These are phyloP conservation scores for Mimosa pudica DNA, from an alignment of 306 rosid genomes.

Conservation along the genomic window DNA sequence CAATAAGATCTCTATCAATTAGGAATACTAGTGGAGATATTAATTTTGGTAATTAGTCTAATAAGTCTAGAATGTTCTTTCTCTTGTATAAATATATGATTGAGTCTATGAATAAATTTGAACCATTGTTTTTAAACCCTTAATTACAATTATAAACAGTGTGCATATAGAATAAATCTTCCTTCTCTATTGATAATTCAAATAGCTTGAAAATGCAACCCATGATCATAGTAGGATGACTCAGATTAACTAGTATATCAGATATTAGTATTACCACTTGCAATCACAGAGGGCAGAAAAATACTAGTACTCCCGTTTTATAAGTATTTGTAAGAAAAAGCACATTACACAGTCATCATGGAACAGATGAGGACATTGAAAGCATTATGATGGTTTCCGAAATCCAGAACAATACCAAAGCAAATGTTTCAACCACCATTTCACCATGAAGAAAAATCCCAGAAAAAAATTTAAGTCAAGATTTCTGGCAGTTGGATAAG, in stretches of 20 bases:
- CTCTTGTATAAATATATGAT: too few species aligned
- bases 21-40: too few species aligned
- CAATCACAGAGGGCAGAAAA: background rate
- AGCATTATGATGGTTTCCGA: background rate
- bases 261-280: background rate
- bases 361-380: background rate
- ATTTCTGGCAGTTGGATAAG: background rate
- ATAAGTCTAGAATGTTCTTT: too few species aligned
- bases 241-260: conserved; percentile 6
- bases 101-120: too few species aligned
- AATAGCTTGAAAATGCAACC: conserved; percentile 8
- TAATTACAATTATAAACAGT: background rate
- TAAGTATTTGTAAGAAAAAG: background rate
- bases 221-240: background rate
- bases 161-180: conserved; percentile 17
- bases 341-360: background rate
- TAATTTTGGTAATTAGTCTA: too few species aligned
- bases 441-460: background rate
- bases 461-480: background rate
- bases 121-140: too few species aligned
- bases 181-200: conserved; percentile 1
- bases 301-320: background rate
- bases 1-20: too few species aligned
- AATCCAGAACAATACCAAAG: too few species aligned
- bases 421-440: background rate